A percentile compares a stretch with the other conserved stretches of the same genome.
phyloP scores from a whole-genome alignment of 768 basidiomycete species.

The Pilatotrama ljubarskyi region DNA sequence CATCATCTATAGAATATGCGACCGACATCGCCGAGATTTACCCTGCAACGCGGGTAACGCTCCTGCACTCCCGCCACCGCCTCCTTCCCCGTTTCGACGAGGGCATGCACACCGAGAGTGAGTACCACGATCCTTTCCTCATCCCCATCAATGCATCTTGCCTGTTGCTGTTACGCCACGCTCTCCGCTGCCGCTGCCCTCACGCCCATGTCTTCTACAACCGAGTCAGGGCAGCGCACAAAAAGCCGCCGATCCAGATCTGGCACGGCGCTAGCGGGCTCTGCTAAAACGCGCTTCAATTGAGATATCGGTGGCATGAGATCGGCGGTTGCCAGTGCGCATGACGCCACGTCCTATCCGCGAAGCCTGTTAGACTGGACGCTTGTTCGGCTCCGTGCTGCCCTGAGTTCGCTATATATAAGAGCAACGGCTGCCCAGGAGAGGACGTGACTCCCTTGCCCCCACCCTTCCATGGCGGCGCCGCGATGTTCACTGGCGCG shows the following conservation, averaged over 20 bases:
- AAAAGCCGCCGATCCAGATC: constrained; percentile 2
- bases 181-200: too few species aligned
- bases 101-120: constrained; percentile 53
- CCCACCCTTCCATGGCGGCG: background rate
- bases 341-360: background rate
- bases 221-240: background rate
- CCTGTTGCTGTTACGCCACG: background rate
- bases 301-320: background rate
- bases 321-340: background rate
- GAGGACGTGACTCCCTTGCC: background rate
- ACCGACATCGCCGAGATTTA: constrained; percentile 59
- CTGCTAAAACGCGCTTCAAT: background rate
- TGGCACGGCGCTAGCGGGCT: background rate
- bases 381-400: constrained; percentile 1
- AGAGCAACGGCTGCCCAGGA: background rate
- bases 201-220: background rate
- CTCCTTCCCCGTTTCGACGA: constrained; percentile 55
- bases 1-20: constrained; percentile 50
- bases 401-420: background rate
- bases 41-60: constrained; percentile 52
- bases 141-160: background rate
- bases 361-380: background rate
- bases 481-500: background rate
- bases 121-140: constrained; percentile 15
- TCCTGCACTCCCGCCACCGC: constrained; percentile 58